phyloP scores from a whole-genome alignment of 495 filamentous ascomycete genomes.

The Xylaria venustula region DNA sequence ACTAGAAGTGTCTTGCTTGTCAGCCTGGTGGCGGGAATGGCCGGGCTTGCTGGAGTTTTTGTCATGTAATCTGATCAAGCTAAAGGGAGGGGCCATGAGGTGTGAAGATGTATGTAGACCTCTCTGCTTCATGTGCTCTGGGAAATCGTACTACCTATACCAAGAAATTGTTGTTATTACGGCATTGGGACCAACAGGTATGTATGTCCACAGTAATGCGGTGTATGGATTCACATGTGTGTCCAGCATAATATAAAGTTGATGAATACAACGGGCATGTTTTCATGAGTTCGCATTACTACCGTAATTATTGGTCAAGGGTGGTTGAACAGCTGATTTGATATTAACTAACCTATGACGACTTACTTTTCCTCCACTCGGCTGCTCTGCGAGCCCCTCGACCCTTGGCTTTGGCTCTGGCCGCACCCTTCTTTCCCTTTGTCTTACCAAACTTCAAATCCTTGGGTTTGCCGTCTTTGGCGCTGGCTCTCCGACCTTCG shows the following conservation, averaged over 20 bases:
- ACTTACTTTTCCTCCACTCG: constrained; percentile 58
- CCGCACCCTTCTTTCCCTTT: constrained; percentile 55
- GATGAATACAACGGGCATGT: too few species aligned
- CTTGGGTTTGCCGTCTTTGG: constrained; percentile 57
- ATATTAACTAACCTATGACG: neutral
- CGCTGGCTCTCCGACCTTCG: constrained; percentile 82
- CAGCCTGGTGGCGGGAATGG: neutral
- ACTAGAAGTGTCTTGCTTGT: neutral
- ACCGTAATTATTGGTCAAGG: neutral
- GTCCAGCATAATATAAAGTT: too few species aligned
- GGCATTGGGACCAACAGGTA: too few species aligned
- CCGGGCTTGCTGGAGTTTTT: neutral
- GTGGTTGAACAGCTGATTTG: neutral
- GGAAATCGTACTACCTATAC: too few species aligned
- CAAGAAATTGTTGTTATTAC: too few species aligned
- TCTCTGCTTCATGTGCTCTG: too few species aligned
- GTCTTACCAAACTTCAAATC: constrained; percentile 60
- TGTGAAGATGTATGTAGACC: too few species aligned
- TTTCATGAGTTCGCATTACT: constrained; percentile 4
- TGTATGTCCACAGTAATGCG: too few species aligned
- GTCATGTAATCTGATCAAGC: constrained; percentile 3
- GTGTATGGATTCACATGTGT: too few species aligned
- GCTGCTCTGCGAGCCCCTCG: constrained; percentile 58
- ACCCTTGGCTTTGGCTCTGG: constrained; percentile 47
- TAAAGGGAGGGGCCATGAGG: too few species aligned